Evolutionary conservation across 73 alveolate species (phyloP), one percentile per base, ranked within the genome.

Genomic region (Paramecium pentaurelia): DNA sequence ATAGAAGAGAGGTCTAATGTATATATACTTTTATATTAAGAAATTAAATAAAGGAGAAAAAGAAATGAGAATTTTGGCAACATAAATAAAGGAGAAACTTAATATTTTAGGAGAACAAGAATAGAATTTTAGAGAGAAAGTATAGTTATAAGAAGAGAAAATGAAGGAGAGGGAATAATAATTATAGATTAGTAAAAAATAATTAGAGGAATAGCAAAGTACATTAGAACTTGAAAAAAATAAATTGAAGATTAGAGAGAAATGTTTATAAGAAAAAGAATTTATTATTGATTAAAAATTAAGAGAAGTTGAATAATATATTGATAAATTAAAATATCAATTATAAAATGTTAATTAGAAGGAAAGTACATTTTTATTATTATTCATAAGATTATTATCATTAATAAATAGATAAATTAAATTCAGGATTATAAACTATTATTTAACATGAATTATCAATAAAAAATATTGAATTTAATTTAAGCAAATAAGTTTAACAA

Each of bases 361-460:
- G 51, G 90, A 77, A 77, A 40, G 90, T 77, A 77, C 3, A 40
- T 8, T 22, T 42, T 1, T 22, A 16, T n/a, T 22, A 44, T 9
- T 40, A 77, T 42, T 22, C 25, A 22, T 27, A 51, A 77, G 90
- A 77, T 16, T 77, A 77, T 44, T 77, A 77, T 77, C 90, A 77
- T 47, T 37, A 9, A 47, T 77, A 77, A 77, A 77, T 77, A 1
- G 90, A 77, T 18, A 77, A 77, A 77, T 47, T 77, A n/a, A 77
- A 77, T 47, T n/a, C 14, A 44, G 90, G 90, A 77, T 11, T 77
- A 42, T 8, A 44, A 7, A 77, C 45, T 6, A 40, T 77, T 8
- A 22, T 77, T n/a, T 38, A 40, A 14, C 71, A 77, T 12, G 90
- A 77, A 44, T 16, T 44, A 6, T 44, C 44, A 40, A 77, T 77